Conservation (phyloP, 176 grass and related monocot species). For the Phoenix roebelenii region DNA sequence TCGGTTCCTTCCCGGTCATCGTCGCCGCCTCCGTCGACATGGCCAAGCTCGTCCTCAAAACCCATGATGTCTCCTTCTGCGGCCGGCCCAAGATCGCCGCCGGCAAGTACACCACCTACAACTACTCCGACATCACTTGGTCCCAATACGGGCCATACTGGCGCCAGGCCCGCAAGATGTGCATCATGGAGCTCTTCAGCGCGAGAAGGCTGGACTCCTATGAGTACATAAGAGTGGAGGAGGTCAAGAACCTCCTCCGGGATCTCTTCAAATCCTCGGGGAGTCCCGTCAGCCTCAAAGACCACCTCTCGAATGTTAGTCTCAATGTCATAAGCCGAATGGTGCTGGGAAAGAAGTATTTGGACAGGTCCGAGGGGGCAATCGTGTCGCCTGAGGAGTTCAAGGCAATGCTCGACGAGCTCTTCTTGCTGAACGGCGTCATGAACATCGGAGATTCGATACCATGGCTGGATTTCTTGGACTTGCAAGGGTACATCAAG, state of each 20-base stretch:
- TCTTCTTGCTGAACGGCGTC: constrained; percentile 86
- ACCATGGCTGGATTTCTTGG: constrained; percentile 67
- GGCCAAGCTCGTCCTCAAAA: constrained; percentile 55
- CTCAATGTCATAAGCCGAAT: constrained; percentile 80
- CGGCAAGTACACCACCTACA: constrained; percentile 35
- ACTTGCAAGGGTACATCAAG: constrained; percentile 76
- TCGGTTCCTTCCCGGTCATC: constrained; percentile 45
- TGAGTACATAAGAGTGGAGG: constrained; percentile 32
- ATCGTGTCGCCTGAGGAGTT: constrained; percentile 65
- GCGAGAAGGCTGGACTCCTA: constrained; percentile 34
- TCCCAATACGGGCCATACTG: constrained; percentile 52
- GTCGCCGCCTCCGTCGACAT: constrained; percentile 44
- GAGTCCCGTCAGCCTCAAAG: neutral
- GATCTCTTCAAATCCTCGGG: constrained; percentile 4
- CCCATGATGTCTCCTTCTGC: constrained; percentile 43
- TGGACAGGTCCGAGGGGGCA: constrained; percentile 19
- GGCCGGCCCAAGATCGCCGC: constrained; percentile 37
- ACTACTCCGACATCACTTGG: constrained; percentile 45
- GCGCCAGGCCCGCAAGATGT: constrained; percentile 50
- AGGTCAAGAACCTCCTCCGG: constrained; percentile 23
- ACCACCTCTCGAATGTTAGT: constrained; percentile 15
- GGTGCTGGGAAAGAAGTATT: constrained; percentile 87
- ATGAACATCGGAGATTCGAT: constrained; percentile 92
- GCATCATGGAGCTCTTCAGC: constrained; percentile 54
- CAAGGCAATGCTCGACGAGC: constrained; percentile 82